Evolutionary conservation across 2,329 filamentous ascomycete genomes (phyloP).

Genomic region (Aureobasidium sp.): DNA sequence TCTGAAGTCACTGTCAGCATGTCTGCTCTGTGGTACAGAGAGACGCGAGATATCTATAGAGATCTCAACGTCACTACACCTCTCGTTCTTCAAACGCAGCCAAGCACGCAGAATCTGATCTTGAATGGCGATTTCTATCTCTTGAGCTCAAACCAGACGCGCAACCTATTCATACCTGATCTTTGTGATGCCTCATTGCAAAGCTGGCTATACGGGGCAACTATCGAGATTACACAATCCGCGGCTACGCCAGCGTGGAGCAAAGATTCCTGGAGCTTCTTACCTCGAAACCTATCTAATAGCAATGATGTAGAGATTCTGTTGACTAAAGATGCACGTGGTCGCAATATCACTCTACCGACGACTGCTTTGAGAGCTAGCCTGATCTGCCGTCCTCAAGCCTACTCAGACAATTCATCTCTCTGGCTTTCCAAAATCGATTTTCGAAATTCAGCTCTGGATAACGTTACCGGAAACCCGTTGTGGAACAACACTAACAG

Average conservation of each 20-base stretch:
- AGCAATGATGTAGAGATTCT: not conserved
- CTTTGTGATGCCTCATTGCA: too few relatives aligned
- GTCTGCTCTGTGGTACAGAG: not conserved
- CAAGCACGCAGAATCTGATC: not conserved
- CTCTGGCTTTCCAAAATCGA: not conserved
- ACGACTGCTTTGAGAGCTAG: not conserved
- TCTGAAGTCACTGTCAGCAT: not conserved
- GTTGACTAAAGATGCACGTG: not conserved
- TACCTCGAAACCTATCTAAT: not conserved
- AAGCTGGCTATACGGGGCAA: too few relatives aligned
- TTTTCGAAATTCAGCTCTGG: not conserved
- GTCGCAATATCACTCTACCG: not conserved
- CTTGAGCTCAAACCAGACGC: not conserved
- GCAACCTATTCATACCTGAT: not conserved
- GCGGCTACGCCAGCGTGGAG: not conserved
- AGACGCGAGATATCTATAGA: not conserved
- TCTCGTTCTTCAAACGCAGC: not conserved
- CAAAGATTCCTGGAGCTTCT: conserved; percentile 1
- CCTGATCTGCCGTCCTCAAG: not conserved
- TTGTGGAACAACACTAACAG: not conserved
- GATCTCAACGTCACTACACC: not conserved
- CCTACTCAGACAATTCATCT: not conserved
- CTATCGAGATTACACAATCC: too few relatives aligned
- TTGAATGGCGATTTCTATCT: not conserved
- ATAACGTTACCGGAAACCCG: not conserved